Percentiles rank a stretch among this genome's conserved stretches.
These are phyloP conservation scores for Crithidia brevicula DNA, from an alignment of 208 protist genomes.

Conservation along the genomic window DNA sequence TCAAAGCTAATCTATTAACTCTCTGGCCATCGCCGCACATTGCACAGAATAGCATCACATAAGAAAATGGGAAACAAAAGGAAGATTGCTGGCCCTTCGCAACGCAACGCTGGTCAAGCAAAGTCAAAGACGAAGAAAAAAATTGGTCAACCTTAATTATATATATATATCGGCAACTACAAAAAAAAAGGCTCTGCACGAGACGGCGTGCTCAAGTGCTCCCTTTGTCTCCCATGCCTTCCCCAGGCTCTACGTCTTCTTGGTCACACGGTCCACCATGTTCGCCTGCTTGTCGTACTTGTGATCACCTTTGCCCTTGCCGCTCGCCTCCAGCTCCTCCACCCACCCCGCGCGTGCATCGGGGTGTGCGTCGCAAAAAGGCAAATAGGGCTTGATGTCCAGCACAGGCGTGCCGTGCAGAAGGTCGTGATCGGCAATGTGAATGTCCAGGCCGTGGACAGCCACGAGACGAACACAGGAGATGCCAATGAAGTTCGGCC, in stretches of 20 bases:
- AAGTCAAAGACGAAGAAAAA: conserved; percentile 16
- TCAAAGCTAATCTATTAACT: too few relatives aligned
- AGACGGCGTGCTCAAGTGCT: too few relatives aligned
- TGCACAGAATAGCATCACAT: too few relatives aligned
- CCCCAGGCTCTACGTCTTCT: background rate
- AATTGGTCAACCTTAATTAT: too few relatives aligned
- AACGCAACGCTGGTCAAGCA: too few relatives aligned
- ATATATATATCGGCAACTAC: too few relatives aligned
- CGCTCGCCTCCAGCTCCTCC: conserved; percentile 70
- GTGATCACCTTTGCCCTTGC: conserved; percentile 74
- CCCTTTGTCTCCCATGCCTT: too few relatives aligned
- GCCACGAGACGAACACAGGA: conserved; percentile 83
- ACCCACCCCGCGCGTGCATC: conserved; percentile 84
- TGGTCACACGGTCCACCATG: conserved; percentile 59
- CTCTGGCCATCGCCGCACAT: too few relatives aligned
- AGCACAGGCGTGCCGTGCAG: conserved; percentile 96
- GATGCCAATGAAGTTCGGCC: conserved; percentile 93
- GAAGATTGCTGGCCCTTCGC: too few relatives aligned
- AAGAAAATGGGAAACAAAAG: background rate
- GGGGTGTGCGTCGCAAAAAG: conserved; percentile 87
- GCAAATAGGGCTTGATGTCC: conserved; percentile 97
- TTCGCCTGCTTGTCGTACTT: conserved; percentile 61
- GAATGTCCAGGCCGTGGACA: conserved; percentile 79
- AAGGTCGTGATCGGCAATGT: conserved; percentile 94
- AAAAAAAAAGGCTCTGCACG: too few relatives aligned